phyloP scores from a whole-genome alignment of 768 basidiomycete genomes.

The Polyporus arcularius region DNA sequence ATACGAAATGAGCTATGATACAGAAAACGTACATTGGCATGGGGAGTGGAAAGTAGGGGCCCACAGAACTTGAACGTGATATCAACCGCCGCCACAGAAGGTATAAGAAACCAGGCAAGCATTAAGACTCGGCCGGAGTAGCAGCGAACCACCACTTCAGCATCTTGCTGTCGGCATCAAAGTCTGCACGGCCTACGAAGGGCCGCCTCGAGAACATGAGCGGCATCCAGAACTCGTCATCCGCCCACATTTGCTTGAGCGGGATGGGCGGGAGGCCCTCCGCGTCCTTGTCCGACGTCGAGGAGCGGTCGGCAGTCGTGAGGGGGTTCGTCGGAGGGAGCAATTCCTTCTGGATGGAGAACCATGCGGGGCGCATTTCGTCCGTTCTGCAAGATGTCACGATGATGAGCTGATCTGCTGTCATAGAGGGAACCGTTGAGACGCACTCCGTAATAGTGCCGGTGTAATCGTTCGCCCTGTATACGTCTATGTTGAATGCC shows the following conservation, averaged over 20 bases:
- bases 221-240: slow-evolving; percentile 72
- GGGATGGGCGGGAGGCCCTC: slow-evolving; percentile 48
- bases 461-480: slow-evolving; percentile 58
- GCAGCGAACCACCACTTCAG: slow-evolving; percentile 39
- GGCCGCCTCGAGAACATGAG: slow-evolving; percentile 44
- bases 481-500: slow-evolving; percentile 75
- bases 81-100: too few relatives aligned
- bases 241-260: slow-evolving; percentile 61
- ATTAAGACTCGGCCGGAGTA: neutral
- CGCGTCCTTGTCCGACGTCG: neutral
- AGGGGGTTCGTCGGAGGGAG: slow-evolving; percentile 1
- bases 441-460: slow-evolving; percentile 69
- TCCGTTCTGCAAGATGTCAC: slow-evolving; percentile 58
- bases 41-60: neutral
- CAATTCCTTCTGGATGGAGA: slow-evolving; percentile 38
- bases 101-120: too few relatives aligned
- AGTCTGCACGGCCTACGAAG: slow-evolving; percentile 55
- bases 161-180: slow-evolving; percentile 30
- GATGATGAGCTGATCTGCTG: neutral
- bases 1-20: neutral
- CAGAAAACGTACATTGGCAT: neutral
- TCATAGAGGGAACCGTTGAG: slow-evolving; percentile 1
- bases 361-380: slow-evolving; percentile 89
- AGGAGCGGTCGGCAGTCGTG: neutral
- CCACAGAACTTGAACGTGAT: neutral